Evolutionary conservation across 192 early-diverging fungal species (phyloP), one percentile per base, ranked within the genome.

Genomic region (Coemansia sp.): DNA sequence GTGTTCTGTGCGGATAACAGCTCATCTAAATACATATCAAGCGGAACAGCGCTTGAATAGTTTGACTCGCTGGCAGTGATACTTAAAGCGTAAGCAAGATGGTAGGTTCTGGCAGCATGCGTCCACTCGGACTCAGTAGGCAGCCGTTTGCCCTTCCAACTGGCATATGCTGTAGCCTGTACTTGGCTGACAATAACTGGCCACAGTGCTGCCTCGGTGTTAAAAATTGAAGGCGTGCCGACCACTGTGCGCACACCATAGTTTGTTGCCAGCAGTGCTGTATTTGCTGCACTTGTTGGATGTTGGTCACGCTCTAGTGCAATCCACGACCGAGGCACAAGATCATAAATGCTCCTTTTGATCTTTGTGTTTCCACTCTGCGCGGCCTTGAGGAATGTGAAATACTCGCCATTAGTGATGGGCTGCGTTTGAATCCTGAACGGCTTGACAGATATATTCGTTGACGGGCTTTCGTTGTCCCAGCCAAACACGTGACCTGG

Each of bases 391-490:
- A 92, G 61, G 56, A 87, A 96, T 2, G 16, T 55, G 3, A 73
- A 48, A 60, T 89, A 97, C 70, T 97, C 94, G 23, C 66, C 75
- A 57, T 91, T 89, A 13, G 93, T 92, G 2, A 97, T 86, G 18
- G 89, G 93, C 11, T 93, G 88, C 7, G 85, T 78, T 55, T 91
- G 89, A 24, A 96, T 88, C 19, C 66, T 69, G 64, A 89, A 92
- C 2, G 81, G 38, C 24, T 57, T 19, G 4, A 88, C 63, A 0
- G 66, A 26, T 2, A 70, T 61, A 5, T 65, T 58, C n/a, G 41
- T 74, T 10, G 69, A 49, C 14, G 93, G 91, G 35, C 84, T 79
- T 59, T 97, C 95, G 70, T 91, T 94, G 76, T 96, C 94, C 95
- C 95, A 97, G 11, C 95, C 95, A 85, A 90, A 91, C 2, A 74